A percentile compares a stretch with the other conserved stretches of the same genome.
phyloP scores from a whole-genome alignment of 1,139 yeast species.

The Diutina sp. region DNA sequence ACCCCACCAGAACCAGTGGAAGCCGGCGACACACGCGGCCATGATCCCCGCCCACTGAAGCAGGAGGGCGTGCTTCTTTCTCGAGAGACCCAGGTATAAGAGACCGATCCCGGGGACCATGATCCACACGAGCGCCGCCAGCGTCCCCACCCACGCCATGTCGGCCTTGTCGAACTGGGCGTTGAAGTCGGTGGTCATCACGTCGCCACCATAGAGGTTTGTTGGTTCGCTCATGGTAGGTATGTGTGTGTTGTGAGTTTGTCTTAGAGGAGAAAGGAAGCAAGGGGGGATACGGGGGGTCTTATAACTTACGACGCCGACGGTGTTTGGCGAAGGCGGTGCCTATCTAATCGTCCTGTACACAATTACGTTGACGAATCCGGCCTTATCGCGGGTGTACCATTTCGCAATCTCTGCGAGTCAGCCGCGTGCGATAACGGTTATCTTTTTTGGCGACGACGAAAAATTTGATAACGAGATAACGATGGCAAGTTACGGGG shows the following conservation, averaged over 20 bases:
- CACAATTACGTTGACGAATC: too few relatives aligned
- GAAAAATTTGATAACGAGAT: not conserved
- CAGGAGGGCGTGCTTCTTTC: constrained; percentile 87
- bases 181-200: constrained; percentile 61
- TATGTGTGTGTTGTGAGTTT: too few relatives aligned
- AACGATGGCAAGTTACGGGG: not conserved
- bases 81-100: constrained; percentile 77
- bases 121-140: constrained; percentile 75
- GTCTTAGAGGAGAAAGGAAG: too few relatives aligned
- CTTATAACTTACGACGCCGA: too few relatives aligned
- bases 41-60: constrained; percentile 88
- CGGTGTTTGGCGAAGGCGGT: too few relatives aligned
- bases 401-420: not conserved
- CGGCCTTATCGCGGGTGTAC: too few relatives aligned
- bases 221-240: not conserved
- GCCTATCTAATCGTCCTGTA: not conserved
- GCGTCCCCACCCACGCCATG: constrained; percentile 79
- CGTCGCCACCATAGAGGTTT: constrained; percentile 51
- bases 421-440: not conserved
- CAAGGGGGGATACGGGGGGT: too few relatives aligned
- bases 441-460: not conserved
- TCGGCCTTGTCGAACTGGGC: constrained; percentile 61
- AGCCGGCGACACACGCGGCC: constrained; percentile 68
- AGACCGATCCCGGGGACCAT: constrained; percentile 94
- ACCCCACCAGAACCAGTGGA: constrained; percentile 99